Conservation (phyloP, 139 green algal species). For the Auxenochlorella pyrenoidosa region DNA sequence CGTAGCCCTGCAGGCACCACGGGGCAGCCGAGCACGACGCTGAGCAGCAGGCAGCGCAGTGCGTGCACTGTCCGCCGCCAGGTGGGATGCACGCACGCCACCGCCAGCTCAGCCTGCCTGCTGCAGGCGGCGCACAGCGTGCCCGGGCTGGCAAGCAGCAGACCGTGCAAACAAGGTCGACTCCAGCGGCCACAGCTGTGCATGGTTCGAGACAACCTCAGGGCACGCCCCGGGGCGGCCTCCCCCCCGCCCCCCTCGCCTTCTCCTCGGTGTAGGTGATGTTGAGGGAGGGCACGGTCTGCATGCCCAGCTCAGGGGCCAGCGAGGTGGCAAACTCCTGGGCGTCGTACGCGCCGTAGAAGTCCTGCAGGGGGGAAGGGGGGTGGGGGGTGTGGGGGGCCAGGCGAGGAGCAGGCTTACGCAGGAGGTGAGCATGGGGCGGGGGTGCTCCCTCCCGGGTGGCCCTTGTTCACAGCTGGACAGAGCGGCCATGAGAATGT, state of each 20-base stretch:
- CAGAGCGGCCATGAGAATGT: too few species aligned
- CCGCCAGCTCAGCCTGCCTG: too few species aligned
- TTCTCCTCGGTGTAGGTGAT: slow-evolving; percentile 87
- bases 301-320: slow-evolving; percentile 83
- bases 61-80: background rate
- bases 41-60: background rate
- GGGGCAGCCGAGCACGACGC: background rate
- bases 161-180: too few species aligned
- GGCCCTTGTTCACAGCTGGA: too few species aligned
- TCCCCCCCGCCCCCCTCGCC: background rate
- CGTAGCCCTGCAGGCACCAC: slow-evolving; percentile 74
- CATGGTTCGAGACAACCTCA: background rate
- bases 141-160: background rate
- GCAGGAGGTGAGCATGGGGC: background rate
- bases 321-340: slow-evolving; percentile 76
- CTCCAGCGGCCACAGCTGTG: background rate
- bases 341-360: slow-evolving; percentile 74
- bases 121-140: background rate
- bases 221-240: background rate
- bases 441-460: too few species aligned
- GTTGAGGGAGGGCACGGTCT: slow-evolving; percentile 91
- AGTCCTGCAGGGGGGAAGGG: slow-evolving; percentile 63
- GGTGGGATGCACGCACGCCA: too few species aligned
- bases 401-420: too few species aligned
- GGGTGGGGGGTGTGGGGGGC: background rate